Evolutionary conservation across 2,329 filamentous ascomycete genomes (phyloP).

Genomic region (Epichloe glyceriae): DNA sequence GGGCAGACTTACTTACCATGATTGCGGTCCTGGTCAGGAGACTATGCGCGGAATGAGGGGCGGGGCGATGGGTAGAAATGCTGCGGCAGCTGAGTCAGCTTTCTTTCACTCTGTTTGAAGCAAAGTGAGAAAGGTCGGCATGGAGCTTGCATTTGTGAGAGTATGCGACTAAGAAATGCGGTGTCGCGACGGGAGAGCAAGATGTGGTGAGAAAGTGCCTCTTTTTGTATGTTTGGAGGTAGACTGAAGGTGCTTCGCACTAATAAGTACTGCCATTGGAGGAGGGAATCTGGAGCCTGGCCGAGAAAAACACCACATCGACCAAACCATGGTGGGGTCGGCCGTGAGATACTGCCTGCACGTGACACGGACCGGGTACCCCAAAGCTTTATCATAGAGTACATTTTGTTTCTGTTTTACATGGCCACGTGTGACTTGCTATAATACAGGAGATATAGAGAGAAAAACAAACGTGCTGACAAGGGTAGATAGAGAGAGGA

Average conservation of each 20-base stretch:
- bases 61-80: conserved; percentile 11
- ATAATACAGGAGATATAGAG: conserved; percentile 21
- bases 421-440: conserved; percentile 15
- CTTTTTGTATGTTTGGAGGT: conserved; percentile 7
- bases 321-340: conserved; percentile 19
- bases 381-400: conserved; percentile 3
- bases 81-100: conserved; percentile 2
- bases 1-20: conserved; percentile 22
- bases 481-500: conserved; percentile 22
- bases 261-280: conserved; percentile 6
- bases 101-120: no score
- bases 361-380: conserved; percentile 14
- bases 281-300: conserved; percentile 13
- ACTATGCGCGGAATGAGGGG: conserved; percentile 13
- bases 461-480: conserved; percentile 15
- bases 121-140: background rate
- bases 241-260: background rate
- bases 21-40: conserved; percentile 22
- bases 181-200: conserved; percentile 2
- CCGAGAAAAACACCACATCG: conserved; percentile 20
- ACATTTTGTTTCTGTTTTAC: conserved; percentile 16
- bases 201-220: conserved; percentile 5
- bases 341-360: conserved; percentile 16
- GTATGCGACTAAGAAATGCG: conserved; percentile 1
- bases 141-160: background rate